Evolutionary conservation across 1,284 basidiomycete species (phyloP).

Genomic region (Rhizoctonia solani): DNA sequence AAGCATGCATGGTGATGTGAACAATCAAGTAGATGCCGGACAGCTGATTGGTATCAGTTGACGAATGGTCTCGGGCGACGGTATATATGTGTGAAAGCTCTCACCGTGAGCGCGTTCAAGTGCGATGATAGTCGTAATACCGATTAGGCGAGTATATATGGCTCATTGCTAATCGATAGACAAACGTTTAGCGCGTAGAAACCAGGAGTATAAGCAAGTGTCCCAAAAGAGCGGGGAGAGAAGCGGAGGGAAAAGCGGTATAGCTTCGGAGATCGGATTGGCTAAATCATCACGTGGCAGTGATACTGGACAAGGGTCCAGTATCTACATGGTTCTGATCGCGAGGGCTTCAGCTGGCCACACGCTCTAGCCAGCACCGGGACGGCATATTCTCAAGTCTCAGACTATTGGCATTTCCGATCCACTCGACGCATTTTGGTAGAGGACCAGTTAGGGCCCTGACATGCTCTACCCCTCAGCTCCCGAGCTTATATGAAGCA

Average conservation of each 20-base stretch:
- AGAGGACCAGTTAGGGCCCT: slow-evolving; percentile 8
- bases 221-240: not conserved
- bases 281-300: slow-evolving; percentile 32
- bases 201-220: not conserved
- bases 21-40: slow-evolving; percentile 2
- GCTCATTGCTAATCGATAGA: not conserved
- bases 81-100: slow-evolving; percentile 33
- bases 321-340: slow-evolving; percentile 11
- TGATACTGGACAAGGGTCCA: slow-evolving; percentile 13
- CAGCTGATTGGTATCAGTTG: slow-evolving; percentile 21
- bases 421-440: not conserved
- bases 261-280: slow-evolving; percentile 21
- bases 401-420: slow-evolving; percentile 27
- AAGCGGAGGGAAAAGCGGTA: not conserved
- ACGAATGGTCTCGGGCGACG: slow-evolving; percentile 20
- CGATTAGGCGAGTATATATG: not conserved
- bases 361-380: slow-evolving; percentile 15
- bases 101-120: not conserved
- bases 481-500: slow-evolving; percentile 33
- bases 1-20: no score
- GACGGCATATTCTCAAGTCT: slow-evolving; percentile 31
- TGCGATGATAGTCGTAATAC: not conserved
- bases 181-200: not conserved
- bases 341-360: slow-evolving; percentile 9
- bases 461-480: not conserved